Base-by-base conservation (phyloP, 2,329 filamentous ascomycete genomes). In the Apiospora phragmitis region DNA sequence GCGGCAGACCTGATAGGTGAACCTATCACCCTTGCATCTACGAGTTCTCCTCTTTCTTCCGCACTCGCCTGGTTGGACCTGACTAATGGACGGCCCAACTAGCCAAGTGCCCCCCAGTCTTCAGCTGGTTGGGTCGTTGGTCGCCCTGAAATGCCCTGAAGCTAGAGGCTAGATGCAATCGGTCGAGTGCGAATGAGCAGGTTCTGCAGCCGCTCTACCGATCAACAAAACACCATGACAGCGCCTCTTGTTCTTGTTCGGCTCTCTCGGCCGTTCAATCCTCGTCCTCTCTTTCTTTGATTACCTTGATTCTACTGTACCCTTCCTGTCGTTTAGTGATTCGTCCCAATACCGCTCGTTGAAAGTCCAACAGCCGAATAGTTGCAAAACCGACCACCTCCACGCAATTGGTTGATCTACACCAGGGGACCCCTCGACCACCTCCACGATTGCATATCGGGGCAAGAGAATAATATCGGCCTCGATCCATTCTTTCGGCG, bases 221-320 rank as follows among this genome's bases (percentile, higher is more conserved):
- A 62, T 32, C 55, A 62, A n/a, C 55, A 62, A 62, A 62, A 62
- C 32, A 62, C 55, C 55, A 62, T 62, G 55, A 32, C 51, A 24
- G 55, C 51, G 51, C 29, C 32, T 38, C 55, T 38, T 62, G 32
- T 38, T 38, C 32, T 62, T 38, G 32, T 21, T 32, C 55, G 55
- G 55, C 32, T 38, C 21, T 38, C 16, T 38, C 55, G 32, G 55
- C 55, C 18, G 9, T 38, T 38, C 32, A 38, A 3, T 14, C 21
- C 11, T 62, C 55, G 9, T 38, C 11, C 21, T 38, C 18, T 35
- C 21, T 11, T 11, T 62, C 9, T 55, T n/a, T n/a, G 55, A 35
- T 14, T 38, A 14, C 32, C 5, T 62, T 62, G 29, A 62, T 14
- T 6, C 21, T n/a, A n/a, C n/a, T 24, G 55, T 62, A 62, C 14